phyloP scores from a whole-genome alignment of 495 filamentous ascomycete species.

The Lasiosphaeris hirsuta region DNA sequence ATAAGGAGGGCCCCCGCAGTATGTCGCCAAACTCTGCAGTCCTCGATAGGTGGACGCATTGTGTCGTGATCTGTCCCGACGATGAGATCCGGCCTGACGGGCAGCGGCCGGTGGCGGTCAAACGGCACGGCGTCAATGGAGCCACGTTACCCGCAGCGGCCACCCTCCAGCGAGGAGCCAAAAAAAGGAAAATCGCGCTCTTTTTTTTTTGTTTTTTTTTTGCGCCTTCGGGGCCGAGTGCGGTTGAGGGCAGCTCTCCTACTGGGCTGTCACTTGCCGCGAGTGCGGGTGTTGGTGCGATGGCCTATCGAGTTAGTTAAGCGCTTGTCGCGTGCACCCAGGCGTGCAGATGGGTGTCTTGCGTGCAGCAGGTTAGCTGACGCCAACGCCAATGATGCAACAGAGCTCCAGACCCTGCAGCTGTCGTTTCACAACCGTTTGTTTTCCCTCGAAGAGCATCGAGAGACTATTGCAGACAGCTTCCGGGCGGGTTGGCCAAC shows the following conservation, averaged over 20 bases:
- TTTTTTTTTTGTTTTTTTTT: not conserved
- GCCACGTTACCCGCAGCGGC: slow-evolving; percentile 13
- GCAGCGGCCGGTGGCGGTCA: not conserved
- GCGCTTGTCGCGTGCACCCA: slow-evolving; percentile 19
- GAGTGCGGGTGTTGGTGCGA: not conserved
- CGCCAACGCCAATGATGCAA: slow-evolving; percentile 14
- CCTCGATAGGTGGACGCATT: not conserved
- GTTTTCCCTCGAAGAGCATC: not conserved
- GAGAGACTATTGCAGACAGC: not conserved
- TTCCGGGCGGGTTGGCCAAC: no score
- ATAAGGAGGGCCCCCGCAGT: no score
- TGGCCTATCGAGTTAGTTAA: slow-evolving; percentile 6
- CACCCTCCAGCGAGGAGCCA: not conserved
- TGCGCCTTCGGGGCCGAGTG: not conserved
- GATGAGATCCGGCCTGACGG: not conserved
- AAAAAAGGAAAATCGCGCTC: not conserved
- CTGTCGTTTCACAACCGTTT: slow-evolving; percentile 9
- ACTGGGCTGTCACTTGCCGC: slow-evolving; percentile 3
- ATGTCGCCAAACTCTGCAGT: no score
- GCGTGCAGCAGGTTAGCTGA: slow-evolving; percentile 7
- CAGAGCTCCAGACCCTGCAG: slow-evolving; percentile 9
- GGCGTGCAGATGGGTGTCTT: slow-evolving; percentile 10
- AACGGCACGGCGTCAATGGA: slow-evolving; percentile 2
- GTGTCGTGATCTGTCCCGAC: not conserved
- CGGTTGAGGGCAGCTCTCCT: not conserved